Evolutionary conservation across 768 basidiomycete species (phyloP).

Genomic region (Gyrodon lividus): DNA sequence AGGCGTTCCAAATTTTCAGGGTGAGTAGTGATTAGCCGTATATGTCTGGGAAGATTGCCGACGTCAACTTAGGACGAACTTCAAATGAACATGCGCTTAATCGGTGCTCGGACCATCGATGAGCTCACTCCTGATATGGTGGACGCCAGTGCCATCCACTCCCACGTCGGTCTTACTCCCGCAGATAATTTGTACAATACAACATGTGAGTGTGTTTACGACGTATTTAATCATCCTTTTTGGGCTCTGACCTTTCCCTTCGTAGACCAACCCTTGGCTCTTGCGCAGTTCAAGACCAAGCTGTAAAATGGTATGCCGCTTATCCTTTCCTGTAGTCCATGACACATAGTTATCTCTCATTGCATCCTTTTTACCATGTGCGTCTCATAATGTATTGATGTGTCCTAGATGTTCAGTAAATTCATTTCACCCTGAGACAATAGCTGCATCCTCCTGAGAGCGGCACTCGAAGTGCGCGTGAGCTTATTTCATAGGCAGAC

Average conservation of each 20-base stretch:
- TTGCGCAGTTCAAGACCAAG: slow-evolving; percentile 27
- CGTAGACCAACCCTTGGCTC: slow-evolving; percentile 31
- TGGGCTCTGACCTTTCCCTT: not conserved
- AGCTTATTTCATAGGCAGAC: no score
- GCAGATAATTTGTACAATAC: slow-evolving; percentile 30
- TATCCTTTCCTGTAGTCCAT: not conserved
- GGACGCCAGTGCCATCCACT: slow-evolving; percentile 46
- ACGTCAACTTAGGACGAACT: slow-evolving; percentile 71
- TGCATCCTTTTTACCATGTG: not conserved
- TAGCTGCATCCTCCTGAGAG: no score
- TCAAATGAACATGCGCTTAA: slow-evolving; percentile 90
- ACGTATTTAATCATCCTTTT: not conserved
- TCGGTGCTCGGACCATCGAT: slow-evolving; percentile 75
- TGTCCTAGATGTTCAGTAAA: not conserved
- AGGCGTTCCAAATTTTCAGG: slow-evolving; percentile 71
- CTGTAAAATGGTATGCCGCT: slow-evolving; percentile 2
- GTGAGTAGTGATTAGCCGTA: slow-evolving; percentile 35
- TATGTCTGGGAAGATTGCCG: not conserved
- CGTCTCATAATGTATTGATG: not conserved
- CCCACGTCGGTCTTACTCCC: slow-evolving; percentile 29
- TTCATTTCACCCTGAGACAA: no score
- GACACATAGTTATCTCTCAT: not conserved
- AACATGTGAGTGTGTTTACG: slow-evolving; percentile 28
- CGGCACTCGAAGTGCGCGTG: no score
- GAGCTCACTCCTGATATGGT: slow-evolving; percentile 85